These are phyloP conservation scores for Ceratocystis variospora DNA, from an alignment of 2,329 filamentous ascomycete species.

Conservation along the genomic window DNA sequence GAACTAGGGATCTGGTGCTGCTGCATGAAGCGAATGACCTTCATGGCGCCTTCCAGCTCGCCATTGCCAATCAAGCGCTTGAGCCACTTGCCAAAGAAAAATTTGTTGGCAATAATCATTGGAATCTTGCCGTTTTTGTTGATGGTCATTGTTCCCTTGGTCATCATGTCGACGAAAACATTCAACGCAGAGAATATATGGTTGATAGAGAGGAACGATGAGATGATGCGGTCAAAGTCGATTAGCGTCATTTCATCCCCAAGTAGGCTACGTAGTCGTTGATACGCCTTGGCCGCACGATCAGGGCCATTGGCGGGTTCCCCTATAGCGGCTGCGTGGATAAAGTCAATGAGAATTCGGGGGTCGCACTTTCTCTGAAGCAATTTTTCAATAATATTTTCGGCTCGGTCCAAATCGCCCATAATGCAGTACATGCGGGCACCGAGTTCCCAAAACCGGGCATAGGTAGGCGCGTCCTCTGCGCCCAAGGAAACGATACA, in stretches of 20 bases:
- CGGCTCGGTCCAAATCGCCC: conserved; percentile 46
- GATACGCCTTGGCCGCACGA: conserved; percentile 54
- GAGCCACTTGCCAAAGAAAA: conserved; percentile 80
- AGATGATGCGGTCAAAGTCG: conserved; percentile 63
- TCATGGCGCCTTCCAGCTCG: conserved; percentile 54
- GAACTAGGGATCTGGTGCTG: conserved; percentile 52
- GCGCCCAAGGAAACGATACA: conserved; percentile 39
- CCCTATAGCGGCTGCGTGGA: conserved; percentile 41
- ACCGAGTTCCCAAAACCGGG: conserved; percentile 50
- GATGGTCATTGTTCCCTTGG: conserved; percentile 40
- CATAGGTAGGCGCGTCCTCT: conserved; percentile 32
- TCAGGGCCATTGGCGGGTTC: conserved; percentile 29
- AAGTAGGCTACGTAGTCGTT: conserved; percentile 47
- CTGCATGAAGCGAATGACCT: conserved; percentile 64
- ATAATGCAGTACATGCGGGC: conserved; percentile 47
- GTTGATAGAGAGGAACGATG: conserved; percentile 54
- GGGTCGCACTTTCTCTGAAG: conserved; percentile 37
- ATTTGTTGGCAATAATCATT: conserved; percentile 49
- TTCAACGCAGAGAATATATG: conserved; percentile 54
- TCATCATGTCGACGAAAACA: conserved; percentile 85
- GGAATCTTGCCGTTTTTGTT: conserved; percentile 32
- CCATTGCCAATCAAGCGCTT: conserved; percentile 65
- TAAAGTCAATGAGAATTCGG: conserved; percentile 52
- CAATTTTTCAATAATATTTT: conserved; percentile 41
- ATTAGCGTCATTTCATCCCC: conserved; percentile 49